These are phyloP conservation scores for Boechera stricta DNA, from an alignment of 345 rosid species.

Conservation along the genomic window DNA sequence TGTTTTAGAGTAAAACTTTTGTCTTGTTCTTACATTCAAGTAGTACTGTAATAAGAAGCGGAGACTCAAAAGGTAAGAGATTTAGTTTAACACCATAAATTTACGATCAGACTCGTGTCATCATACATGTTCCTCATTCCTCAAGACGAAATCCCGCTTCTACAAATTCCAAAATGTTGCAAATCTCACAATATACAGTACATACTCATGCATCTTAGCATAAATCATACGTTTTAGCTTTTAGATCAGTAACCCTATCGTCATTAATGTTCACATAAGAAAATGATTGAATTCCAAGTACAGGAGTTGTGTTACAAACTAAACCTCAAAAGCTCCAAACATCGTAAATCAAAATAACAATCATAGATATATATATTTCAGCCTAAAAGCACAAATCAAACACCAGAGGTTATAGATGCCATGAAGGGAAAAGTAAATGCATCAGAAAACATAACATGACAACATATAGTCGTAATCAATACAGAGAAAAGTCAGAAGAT, in stretches of 20 bases:
- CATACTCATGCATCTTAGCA: slow-evolving; percentile 1
- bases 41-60: slow-evolving; percentile 4
- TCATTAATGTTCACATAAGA: not conserved
- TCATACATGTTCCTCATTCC: not conserved
- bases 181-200: not conserved
- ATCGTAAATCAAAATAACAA: not conserved
- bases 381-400: slow-evolving; percentile 4
- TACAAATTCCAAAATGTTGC: not conserved
- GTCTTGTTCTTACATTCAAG: slow-evolving; percentile 23
- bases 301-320: not conserved
- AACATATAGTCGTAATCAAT: not conserved
- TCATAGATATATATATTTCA: not conserved
- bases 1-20: slow-evolving; percentile 23
- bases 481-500: not conserved
- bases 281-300: not conserved
- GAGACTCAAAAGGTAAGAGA: not conserved
- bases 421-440: slow-evolving; percentile 10
- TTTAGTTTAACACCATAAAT: not conserved
- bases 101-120: not conserved
- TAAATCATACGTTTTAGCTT: not conserved
- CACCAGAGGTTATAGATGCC: not conserved
- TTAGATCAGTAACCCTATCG: not conserved
- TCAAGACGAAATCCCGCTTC: not conserved
- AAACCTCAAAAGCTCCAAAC: not conserved
- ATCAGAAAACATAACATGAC: not conserved